Conservation (phyloP, 2,329 filamentous ascomycete genomes). For the Harringtonia lauricola region DNA sequence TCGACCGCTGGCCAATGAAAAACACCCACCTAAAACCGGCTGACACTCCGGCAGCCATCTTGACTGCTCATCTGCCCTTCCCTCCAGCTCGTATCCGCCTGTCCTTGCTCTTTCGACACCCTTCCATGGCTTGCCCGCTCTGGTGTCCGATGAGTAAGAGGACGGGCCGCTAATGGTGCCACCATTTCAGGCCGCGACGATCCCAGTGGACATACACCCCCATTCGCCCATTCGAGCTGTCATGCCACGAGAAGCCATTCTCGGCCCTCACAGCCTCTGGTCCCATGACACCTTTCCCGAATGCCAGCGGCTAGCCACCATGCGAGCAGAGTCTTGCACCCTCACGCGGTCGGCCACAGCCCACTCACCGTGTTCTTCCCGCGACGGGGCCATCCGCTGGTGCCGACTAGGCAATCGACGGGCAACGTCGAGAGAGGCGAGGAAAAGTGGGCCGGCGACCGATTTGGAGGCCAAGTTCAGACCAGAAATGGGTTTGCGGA, state of each 20-base stretch:
- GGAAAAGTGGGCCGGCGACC: slow-evolving; percentile 16
- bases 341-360: no score
- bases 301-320: background rate
- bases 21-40: slow-evolving; percentile 10
- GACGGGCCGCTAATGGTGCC: no score
- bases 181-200: no score
- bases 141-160: background rate
- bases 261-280: no score
- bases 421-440: background rate
- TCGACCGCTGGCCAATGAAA: slow-evolving; percentile 11
- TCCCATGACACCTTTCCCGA: no score
- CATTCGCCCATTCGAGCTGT: background rate
- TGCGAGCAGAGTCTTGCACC: background rate
- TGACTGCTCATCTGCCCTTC: slow-evolving; percentile 2
- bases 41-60: slow-evolving; percentile 9
- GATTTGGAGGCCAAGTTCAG: slow-evolving; percentile 13
- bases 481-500: slow-evolving; percentile 5
- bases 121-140: background rate
- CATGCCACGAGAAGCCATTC: no score
- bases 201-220: no score
- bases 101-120: background rate
- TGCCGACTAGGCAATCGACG: slow-evolving; percentile 1
- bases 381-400: slow-evolving; percentile 8
- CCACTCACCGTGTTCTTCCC: slow-evolving; percentile 2
- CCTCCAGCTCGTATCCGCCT: slow-evolving; percentile 4